phyloP scores from a whole-genome alignment of 352 stramenopile species.

The Nothophytophthora sp. region DNA sequence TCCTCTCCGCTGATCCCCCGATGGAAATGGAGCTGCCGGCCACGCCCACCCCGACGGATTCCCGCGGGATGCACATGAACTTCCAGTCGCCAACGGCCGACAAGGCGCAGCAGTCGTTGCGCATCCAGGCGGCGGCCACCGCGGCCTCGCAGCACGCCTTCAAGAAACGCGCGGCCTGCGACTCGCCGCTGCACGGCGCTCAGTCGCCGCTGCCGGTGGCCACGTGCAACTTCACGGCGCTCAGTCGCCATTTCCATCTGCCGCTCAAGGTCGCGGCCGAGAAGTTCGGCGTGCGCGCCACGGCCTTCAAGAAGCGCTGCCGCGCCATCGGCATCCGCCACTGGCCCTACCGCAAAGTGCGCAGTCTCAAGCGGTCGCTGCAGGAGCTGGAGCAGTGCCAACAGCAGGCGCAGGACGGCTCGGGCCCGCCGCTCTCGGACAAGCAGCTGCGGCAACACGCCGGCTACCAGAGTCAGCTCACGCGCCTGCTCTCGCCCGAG shows the following conservation, averaged over 20 bases:
- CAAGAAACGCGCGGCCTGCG: constrained; percentile 37
- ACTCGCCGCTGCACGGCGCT: constrained; percentile 21
- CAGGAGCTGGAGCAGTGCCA: constrained; percentile 65
- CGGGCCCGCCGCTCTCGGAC: constrained; percentile 55
- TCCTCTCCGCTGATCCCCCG: too few relatives aligned
- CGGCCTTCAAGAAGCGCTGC: constrained; percentile 65
- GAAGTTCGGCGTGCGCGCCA: constrained; percentile 62
- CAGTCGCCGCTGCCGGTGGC: constrained; percentile 25
- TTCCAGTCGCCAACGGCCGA: constrained; percentile 51
- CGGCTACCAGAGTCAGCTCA: constrained; percentile 73
- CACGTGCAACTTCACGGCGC: constrained; percentile 37
- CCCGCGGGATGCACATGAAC: constrained; percentile 29
- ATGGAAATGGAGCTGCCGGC: constrained; percentile 42
- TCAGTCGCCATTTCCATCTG: constrained; percentile 61
- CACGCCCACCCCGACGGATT: constrained; percentile 29
- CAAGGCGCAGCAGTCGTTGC: constrained; percentile 37
- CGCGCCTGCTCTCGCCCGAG: constrained; percentile 75
- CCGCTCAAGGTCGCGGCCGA: constrained; percentile 59
- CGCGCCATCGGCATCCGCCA: constrained; percentile 61
- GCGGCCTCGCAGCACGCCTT: constrained; percentile 21
- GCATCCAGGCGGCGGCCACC: constrained; percentile 22
- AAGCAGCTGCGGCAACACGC: constrained; percentile 74
- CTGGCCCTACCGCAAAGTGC: constrained; percentile 66
- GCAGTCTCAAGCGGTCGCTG: constrained; percentile 56
- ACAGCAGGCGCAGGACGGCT: constrained; percentile 48